These are phyloP conservation scores for Candida qinlingensis DNA, from an alignment of 805 yeast species.

Conservation along the genomic window DNA sequence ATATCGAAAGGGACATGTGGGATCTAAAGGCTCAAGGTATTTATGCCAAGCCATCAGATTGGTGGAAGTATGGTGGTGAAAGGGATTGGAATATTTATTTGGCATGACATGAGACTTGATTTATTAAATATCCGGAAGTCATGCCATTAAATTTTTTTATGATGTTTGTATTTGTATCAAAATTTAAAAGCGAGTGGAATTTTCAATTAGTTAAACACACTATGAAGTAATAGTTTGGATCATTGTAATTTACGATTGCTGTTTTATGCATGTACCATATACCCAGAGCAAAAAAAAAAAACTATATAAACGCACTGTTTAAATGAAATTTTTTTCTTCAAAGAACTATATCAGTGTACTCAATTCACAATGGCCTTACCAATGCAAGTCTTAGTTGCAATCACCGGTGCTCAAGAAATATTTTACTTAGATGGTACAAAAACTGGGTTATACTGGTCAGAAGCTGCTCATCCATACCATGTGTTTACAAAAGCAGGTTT, in stretches of 20 bases:
- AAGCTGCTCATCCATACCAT: slow-evolving; percentile 55
- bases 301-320: neutral
- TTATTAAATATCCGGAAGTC: too few relatives aligned
- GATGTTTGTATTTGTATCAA: too few relatives aligned
- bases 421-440: slow-evolving; percentile 55
- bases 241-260: neutral
- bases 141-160: too few relatives aligned
- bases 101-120: slow-evolving; percentile 1
- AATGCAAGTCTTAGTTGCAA: slow-evolving; percentile 37
- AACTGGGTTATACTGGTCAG: slow-evolving; percentile 57
- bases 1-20: slow-evolving; percentile 5
- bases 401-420: slow-evolving; percentile 36
- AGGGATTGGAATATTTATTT: slow-evolving; percentile 3
- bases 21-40: slow-evolving; percentile 1
- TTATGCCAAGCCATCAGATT: slow-evolving; percentile 1
- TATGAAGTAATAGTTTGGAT: neutral
- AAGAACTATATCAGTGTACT: neutral
- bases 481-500: slow-evolving; percentile 42
- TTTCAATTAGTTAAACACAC: too few relatives aligned
- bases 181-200: too few relatives aligned
- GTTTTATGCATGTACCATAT: too few relatives aligned
- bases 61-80: slow-evolving; percentile 5
- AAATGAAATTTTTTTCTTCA: neutral
- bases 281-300: neutral
- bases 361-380: slow-evolving; percentile 14